Conservation (phyloP, 257 asterid species). For the Misopates orontium region DNA sequence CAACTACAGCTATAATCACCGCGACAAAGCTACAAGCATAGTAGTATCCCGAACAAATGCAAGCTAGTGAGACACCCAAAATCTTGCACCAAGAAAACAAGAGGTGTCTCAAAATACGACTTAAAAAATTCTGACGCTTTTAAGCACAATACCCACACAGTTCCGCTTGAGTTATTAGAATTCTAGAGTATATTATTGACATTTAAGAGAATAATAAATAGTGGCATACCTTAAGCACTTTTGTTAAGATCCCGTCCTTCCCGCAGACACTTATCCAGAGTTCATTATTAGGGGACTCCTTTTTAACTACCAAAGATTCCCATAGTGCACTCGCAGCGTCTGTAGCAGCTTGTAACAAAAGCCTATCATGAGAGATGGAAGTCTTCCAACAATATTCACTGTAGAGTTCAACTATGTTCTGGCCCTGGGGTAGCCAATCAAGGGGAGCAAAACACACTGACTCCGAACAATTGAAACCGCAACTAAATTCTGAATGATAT, state of each 20-base stretch:
- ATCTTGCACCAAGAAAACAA: background rate
- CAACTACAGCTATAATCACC: too few relatives aligned
- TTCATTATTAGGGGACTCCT: slow-evolving; percentile 23
- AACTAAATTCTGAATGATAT: slow-evolving; percentile 62
- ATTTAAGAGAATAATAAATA: background rate
- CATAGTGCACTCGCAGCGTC: slow-evolving; percentile 56
- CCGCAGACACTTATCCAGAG: slow-evolving; percentile 48
- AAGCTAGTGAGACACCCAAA: background rate
- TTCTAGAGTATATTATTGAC: background rate
- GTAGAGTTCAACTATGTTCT: slow-evolving; percentile 54
- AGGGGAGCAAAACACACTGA: slow-evolving; percentile 71
- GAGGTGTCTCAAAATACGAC: too few relatives aligned
- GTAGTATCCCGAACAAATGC: too few relatives aligned
- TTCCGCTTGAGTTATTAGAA: too few relatives aligned
- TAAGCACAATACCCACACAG: too few relatives aligned
- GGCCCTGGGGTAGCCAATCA: slow-evolving; percentile 88
- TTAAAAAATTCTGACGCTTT: too few relatives aligned
- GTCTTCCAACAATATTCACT: slow-evolving; percentile 52
- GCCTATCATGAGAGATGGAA: slow-evolving; percentile 66
- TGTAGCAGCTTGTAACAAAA: slow-evolving; percentile 68
- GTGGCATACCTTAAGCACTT: slow-evolving; percentile 63
- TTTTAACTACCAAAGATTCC: slow-evolving; percentile 38
- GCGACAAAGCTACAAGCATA: too few relatives aligned
- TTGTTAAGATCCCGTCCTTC: slow-evolving; percentile 58
- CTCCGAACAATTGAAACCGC: slow-evolving; percentile 84